phyloP scores from a whole-genome alignment of 1,139 yeast species.

The Pneumocystis wakefieldiae region DNA sequence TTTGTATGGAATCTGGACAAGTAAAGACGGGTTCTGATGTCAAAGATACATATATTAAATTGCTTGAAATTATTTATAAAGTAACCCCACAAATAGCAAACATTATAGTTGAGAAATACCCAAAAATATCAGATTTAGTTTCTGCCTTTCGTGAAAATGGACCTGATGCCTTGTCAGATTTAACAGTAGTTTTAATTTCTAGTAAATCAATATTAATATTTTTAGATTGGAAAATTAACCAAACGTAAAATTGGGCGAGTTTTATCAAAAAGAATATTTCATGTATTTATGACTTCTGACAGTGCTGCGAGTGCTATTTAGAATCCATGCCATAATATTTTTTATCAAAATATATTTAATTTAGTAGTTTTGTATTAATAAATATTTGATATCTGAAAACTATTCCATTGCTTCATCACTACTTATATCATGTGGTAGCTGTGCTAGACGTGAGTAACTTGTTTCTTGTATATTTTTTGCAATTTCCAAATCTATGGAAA shows the following conservation, averaged over 20 bases:
- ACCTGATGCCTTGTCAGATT: neutral
- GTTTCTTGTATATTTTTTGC: neutral
- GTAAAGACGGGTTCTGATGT: slow-evolving; percentile 12
- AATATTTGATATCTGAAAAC: neutral
- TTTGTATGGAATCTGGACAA: slow-evolving; percentile 16
- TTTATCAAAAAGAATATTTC: neutral
- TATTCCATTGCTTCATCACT: neutral
- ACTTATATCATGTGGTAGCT: neutral
- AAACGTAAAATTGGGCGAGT: neutral
- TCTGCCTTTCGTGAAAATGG: neutral
- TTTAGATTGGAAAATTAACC: neutral
- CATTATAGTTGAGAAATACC: slow-evolving; percentile 10
- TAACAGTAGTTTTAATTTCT: neutral
- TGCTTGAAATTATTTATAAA: slow-evolving; percentile 12
- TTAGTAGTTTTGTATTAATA: neutral
- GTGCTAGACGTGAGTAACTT: neutral
- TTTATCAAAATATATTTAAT: neutral
- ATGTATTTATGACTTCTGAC: slow-evolving; percentile 1
- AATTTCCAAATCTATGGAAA: neutral
- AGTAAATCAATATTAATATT: neutral
- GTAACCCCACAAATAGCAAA: slow-evolving; percentile 15
- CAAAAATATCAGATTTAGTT: neutral
- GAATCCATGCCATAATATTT: neutral
- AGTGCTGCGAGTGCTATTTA: neutral
- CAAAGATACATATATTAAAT: slow-evolving; percentile 13